A percentile compares a stretch with the other conserved stretches of the same genome.
phyloP scores from a whole-genome alignment of 495 filamentous ascomycete genomes.

The Recurvomyces mirabilis region DNA sequence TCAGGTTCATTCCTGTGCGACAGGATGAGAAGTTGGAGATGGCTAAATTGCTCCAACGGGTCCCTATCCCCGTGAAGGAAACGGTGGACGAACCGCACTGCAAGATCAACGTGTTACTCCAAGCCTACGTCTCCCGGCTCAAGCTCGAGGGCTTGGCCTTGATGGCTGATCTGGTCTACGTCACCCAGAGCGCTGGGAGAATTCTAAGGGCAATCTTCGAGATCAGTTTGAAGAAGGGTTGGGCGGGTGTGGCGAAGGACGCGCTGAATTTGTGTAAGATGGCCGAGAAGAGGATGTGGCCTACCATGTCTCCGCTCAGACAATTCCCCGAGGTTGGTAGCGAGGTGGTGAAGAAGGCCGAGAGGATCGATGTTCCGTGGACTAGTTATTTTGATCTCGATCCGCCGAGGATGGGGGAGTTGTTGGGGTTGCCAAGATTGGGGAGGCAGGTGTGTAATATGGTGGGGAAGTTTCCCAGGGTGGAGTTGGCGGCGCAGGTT shows the following conservation, averaged over 20 bases:
- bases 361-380: conserved; percentile 92
- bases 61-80: conserved; percentile 95
- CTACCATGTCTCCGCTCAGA: conserved; percentile 88
- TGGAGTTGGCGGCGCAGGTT: conserved; percentile 84
- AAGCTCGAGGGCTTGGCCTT: conserved; percentile 87
- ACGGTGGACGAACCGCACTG: conserved; percentile 92
- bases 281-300: conserved; percentile 99
- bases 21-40: conserved; percentile 97
- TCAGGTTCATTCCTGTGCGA: conserved; percentile 96
- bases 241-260: conserved; percentile 85
- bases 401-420: conserved; percentile 90
- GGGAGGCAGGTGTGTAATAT: conserved; percentile 75
- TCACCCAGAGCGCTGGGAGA: conserved; percentile 93
- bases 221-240: conserved; percentile 90
- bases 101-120: conserved; percentile 98
- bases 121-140: conserved; percentile 91
- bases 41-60: conserved; percentile 75
- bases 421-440: conserved; percentile 83
- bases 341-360: conserved; percentile 83
- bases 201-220: conserved; percentile 94
- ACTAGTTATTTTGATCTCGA: conserved; percentile 89
- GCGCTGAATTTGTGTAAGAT: conserved; percentile 96
- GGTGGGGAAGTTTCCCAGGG: conserved; percentile 82
- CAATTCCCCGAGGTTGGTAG: conserved; percentile 74
- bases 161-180: conserved; percentile 98